Percentiles rank a stretch among this genome's conserved stretches.
These are phyloP conservation scores for Coemansia furcata DNA, from an alignment of 192 early-diverging fungal species.

Conservation along the genomic window DNA sequence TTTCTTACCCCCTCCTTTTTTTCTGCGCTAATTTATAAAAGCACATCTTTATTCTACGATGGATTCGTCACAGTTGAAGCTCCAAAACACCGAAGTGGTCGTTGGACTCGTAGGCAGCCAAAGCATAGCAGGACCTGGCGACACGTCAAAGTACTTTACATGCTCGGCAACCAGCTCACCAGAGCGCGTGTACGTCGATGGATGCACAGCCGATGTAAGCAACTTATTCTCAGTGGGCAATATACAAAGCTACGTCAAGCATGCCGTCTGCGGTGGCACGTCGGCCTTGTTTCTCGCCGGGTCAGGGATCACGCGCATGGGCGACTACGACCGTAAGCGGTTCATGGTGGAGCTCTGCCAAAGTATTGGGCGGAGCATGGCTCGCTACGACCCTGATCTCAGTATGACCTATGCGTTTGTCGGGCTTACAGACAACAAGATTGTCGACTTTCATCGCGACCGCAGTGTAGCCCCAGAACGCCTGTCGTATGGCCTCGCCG, in stretches of 20 bases:
- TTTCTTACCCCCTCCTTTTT: not conserved
- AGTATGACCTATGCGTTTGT: constrained; percentile 54
- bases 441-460: constrained; percentile 46
- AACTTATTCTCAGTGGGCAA: constrained; percentile 20
- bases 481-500: constrained; percentile 29
- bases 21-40: not conserved
- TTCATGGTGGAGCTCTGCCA: constrained; percentile 32
- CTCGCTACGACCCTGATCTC: constrained; percentile 38
- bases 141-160: constrained; percentile 53
- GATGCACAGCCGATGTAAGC: constrained; percentile 31
- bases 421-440: constrained; percentile 43
- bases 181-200: constrained; percentile 45
- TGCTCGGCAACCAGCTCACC: not conserved
- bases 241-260: constrained; percentile 35
- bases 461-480: constrained; percentile 23
- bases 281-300: constrained; percentile 50
- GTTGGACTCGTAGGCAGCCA: constrained; percentile 40
- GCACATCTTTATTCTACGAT: not conserved
- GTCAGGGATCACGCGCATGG: constrained; percentile 28
- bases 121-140: constrained; percentile 32
- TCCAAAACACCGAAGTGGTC: constrained; percentile 49
- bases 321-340: constrained; percentile 42
- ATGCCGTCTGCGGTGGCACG: constrained; percentile 33
- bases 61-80: constrained; percentile 24
- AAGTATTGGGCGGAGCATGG: constrained; percentile 34